Evolutionary conservation across 768 basidiomycete species (phyloP).

Genomic region (Omphalotus guepiniiformis): DNA sequence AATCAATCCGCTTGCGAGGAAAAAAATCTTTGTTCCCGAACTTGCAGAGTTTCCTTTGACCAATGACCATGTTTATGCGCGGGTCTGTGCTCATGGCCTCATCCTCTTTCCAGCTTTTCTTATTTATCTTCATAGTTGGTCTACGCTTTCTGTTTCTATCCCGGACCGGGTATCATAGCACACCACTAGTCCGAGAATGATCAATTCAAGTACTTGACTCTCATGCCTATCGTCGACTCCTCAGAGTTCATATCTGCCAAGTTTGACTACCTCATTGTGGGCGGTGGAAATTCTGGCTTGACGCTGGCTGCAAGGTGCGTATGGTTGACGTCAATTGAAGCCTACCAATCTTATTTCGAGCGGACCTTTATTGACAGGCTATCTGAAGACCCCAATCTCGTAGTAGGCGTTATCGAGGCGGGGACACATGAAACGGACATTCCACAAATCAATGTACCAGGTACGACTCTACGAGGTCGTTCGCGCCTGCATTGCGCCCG

Average conservation of each 20-base stretch:
- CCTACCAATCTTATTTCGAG: background rate
- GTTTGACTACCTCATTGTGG: slow-evolving; percentile 12
- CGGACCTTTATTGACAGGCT: slow-evolving; percentile 14
- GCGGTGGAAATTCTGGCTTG: slow-evolving; percentile 21
- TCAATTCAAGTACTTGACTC: background rate
- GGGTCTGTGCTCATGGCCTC: too few species aligned
- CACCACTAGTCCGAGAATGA: too few species aligned
- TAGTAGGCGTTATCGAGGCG: slow-evolving; percentile 27
- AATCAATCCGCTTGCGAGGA: too few species aligned
- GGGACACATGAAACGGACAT: slow-evolving; percentile 19
- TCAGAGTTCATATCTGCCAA: background rate
- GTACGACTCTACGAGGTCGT: background rate
- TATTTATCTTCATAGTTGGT: too few species aligned
- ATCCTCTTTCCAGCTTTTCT: too few species aligned
- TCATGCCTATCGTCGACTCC: background rate
- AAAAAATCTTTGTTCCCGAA: too few species aligned
- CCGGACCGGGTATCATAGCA: too few species aligned
- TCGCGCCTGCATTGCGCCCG: slow-evolving; percentile 1
- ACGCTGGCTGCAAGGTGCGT: slow-evolving; percentile 14
- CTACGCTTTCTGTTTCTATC: too few species aligned
- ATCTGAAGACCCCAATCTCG: slow-evolving; percentile 19
- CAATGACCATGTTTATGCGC: too few species aligned
- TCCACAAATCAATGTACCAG: slow-evolving; percentile 14
- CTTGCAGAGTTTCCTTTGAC: too few species aligned
- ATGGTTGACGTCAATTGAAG: background rate